Base-by-base conservation (phyloP, 352 stramenopile genomes). In the Globisporangium nagaii region DNA sequence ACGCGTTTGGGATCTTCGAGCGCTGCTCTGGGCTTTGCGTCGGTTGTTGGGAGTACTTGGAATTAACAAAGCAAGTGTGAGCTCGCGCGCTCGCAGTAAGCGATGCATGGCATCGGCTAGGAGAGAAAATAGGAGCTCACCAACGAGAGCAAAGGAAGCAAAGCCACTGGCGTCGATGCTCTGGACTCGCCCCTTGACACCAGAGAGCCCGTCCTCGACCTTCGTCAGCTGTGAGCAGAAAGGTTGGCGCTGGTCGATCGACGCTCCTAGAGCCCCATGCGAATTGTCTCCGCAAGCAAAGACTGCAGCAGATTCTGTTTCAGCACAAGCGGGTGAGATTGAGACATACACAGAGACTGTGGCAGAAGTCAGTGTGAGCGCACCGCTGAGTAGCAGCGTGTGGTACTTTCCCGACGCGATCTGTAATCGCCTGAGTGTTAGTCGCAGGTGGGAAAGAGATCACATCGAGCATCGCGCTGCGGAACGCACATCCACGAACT, bases 281-380 rank as follows among this genome's bases (percentile, higher is more conserved):
- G 69, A 70, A 45, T 89, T 90, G 55, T 92, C 82, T 10, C 82
- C 82, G 56, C 71, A 87, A 2, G 72, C 72, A 62, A 92, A 92
- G 34, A 89, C 68, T 5, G 53, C 56, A 19, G 64, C 65, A n/a
- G 79, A 89, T 37, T 92, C 79, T 92, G 48, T n/a, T 51, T 1
- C 20, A 28, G 35, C 9, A 46, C 10, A 9, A 19, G 64, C 53
- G 25, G 44, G 1, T 13, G 15, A 47, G 44, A 35, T 40, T 24
- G 13, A 39, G 35, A 37, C 13, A 19, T 51, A 50, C n/a, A n/a
- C n/a, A n/a, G n/a, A n/a, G n/a, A n/a, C n/a, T n/a, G n/a, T n/a
- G n/a, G n/a, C n/a, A n/a, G n/a, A n/a, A n/a, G n/a, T n/a, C n/a
- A n/a, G n/a, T 47, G 46, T 27, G 22, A 27, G 58, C 65, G 0